Conservation (phyloP, 1,284 basidiomycete genomes). For the Ganoderma sinense region DNA sequence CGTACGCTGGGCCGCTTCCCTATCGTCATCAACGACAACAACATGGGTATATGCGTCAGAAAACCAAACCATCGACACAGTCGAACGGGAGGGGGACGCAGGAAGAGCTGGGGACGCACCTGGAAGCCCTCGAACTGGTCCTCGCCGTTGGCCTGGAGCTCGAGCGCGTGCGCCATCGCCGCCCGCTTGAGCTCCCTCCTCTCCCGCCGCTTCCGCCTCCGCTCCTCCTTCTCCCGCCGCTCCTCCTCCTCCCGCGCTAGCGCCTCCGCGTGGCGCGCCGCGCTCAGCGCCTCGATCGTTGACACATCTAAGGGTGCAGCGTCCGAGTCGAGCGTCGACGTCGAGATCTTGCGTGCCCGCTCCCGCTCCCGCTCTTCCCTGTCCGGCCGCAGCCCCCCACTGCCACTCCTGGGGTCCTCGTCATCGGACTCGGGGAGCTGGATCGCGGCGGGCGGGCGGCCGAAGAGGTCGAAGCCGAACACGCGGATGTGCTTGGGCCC, state of each 20-base stretch:
- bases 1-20: conserved; percentile 40
- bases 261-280: conserved; percentile 45
- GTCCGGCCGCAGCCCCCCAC: too few species aligned
- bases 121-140: conserved; percentile 67
- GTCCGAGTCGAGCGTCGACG: conserved; percentile 70
- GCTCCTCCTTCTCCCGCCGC: conserved; percentile 53
- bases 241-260: conserved; percentile 49
- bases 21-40: too few species aligned
- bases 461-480: conserved; percentile 72
- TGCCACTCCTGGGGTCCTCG: conserved; percentile 33
- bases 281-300: conserved; percentile 56
- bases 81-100: too few species aligned
- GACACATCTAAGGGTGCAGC: conserved; percentile 66
- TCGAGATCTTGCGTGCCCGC: conserved; percentile 39
- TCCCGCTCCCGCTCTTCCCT: too few species aligned
- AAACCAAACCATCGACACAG: not conserved
- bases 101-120: conserved; percentile 41
- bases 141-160: conserved; percentile 33
- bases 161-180: conserved; percentile 50
- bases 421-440: conserved; percentile 64
- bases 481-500: conserved; percentile 55
- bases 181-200: conserved; percentile 54
- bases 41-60: not conserved
- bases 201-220: conserved; percentile 51
- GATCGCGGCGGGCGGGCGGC: conserved; percentile 55